Evolutionary conservation across 805 yeast species (phyloP).

Genomic region (Candida incommunis): DNA sequence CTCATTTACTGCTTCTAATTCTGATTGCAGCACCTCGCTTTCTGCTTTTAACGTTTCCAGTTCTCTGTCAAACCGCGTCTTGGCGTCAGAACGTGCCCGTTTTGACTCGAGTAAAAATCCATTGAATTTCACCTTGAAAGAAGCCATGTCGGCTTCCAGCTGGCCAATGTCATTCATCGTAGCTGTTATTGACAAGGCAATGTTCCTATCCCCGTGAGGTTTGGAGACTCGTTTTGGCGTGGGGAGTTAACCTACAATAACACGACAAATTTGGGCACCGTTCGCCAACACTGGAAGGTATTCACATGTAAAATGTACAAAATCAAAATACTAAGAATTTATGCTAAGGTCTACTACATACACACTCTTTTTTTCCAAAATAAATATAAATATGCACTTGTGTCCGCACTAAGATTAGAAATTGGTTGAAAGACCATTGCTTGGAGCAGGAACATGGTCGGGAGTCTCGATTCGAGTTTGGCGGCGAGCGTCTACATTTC

Average conservation of each 20-base stretch:
- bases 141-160: neutral
- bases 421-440: neutral
- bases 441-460: neutral
- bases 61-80: neutral
- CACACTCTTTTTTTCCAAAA: too few species aligned
- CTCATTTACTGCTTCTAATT: neutral
- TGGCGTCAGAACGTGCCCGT: neutral
- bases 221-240: too few species aligned
- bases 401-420: too few species aligned
- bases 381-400: too few species aligned
- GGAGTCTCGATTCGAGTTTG: conserved; percentile 1
- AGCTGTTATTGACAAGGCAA: too few species aligned
- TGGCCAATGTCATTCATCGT: neutral
- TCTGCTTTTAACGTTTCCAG: neutral
- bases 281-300: too few species aligned
- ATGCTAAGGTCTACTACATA: too few species aligned
- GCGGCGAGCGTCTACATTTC: neutral
- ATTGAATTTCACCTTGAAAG: neutral
- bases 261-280: too few species aligned
- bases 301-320: too few species aligned
- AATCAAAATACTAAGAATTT: too few species aligned
- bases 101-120: neutral
- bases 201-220: too few species aligned
- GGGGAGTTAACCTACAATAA: too few species aligned
- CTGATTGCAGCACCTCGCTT: neutral